Conservation (phyloP, 2,329 filamentous ascomycete genomes). For the Acephala macrosclerotiorum region DNA sequence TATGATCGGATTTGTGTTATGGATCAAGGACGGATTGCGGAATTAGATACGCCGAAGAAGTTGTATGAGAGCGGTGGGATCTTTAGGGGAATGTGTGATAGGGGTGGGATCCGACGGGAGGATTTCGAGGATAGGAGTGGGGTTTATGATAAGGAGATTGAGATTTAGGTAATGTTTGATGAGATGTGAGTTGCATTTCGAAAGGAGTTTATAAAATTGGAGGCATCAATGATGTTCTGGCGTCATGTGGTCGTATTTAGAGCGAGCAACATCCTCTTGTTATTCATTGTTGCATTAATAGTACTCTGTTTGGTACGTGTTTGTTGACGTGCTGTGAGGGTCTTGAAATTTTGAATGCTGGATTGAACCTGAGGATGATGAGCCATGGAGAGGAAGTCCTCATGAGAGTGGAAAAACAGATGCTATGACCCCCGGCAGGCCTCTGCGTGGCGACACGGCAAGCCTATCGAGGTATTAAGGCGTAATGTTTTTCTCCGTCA, state of each 20-base stretch:
- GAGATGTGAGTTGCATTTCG: not conserved
- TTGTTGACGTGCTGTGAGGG: too few species aligned
- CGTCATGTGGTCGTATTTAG: not conserved
- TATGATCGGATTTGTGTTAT: slow-evolving; percentile 98
- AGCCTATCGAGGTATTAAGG: too few species aligned
- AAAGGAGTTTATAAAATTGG: slow-evolving; percentile 6
- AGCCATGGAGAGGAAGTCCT: too few species aligned
- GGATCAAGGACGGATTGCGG: slow-evolving; percentile 87
- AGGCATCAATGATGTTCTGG: not conserved
- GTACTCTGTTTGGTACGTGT: too few species aligned
- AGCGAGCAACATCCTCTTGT: not conserved
- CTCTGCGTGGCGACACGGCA: too few species aligned
- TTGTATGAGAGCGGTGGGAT: slow-evolving; percentile 80
- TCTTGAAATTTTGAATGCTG: too few species aligned
- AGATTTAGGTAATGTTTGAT: not conserved
- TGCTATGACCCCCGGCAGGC: too few species aligned
- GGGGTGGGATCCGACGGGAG: slow-evolving; percentile 55
- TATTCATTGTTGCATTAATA: too few species aligned
- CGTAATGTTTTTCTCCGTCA: too few species aligned
- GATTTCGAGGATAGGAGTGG: slow-evolving; percentile 36
- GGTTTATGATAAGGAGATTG: not conserved
- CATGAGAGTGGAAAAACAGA: too few species aligned
- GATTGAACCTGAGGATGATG: too few species aligned
- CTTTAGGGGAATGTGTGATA: slow-evolving; percentile 75
- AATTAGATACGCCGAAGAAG: slow-evolving; percentile 78